Conservation (phyloP, 2,329 filamentous ascomycete species). For the Pyricularia grisea region DNA sequence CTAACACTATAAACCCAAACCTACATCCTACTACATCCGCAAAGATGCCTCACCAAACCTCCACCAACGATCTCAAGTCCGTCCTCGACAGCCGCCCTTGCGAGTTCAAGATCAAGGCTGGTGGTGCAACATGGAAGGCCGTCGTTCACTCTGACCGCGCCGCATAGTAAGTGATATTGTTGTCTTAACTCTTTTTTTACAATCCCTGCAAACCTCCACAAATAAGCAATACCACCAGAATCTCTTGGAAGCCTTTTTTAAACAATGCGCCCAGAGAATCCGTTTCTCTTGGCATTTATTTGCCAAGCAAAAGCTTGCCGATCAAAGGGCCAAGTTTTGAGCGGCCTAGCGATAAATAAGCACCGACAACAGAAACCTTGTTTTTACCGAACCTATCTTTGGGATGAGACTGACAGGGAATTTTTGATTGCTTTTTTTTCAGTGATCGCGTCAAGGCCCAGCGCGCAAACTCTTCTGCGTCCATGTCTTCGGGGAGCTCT, state of each 20-base stretch:
- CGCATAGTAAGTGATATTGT: constrained; percentile 27
- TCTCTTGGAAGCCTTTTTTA: neutral
- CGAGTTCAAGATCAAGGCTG: constrained; percentile 36
- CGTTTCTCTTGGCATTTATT: neutral
- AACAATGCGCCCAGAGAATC: constrained; percentile 9
- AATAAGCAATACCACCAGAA: neutral
- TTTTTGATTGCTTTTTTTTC: neutral
- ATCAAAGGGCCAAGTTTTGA: neutral
- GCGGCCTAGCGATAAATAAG: neutral
- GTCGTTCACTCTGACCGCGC: constrained; percentile 30
- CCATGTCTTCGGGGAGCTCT: constrained; percentile 8
- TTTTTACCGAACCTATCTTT: neutral
- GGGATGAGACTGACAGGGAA: neutral
- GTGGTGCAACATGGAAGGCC: constrained; percentile 25
- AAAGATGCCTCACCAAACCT: constrained; percentile 4
- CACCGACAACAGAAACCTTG: neutral
- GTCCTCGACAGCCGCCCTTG: constrained; percentile 29
- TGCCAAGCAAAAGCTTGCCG: neutral
- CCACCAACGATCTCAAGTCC: constrained; percentile 10
- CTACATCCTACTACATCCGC: neutral
- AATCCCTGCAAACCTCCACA: neutral
- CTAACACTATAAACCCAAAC: neutral
- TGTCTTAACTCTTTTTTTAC: neutral
- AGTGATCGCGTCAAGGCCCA: constrained; percentile 11
- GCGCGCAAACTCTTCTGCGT: constrained; percentile 8